Conservation (phyloP, 2,329 filamentous ascomycete species). For the Chaetomiaceae sp. region DNA sequence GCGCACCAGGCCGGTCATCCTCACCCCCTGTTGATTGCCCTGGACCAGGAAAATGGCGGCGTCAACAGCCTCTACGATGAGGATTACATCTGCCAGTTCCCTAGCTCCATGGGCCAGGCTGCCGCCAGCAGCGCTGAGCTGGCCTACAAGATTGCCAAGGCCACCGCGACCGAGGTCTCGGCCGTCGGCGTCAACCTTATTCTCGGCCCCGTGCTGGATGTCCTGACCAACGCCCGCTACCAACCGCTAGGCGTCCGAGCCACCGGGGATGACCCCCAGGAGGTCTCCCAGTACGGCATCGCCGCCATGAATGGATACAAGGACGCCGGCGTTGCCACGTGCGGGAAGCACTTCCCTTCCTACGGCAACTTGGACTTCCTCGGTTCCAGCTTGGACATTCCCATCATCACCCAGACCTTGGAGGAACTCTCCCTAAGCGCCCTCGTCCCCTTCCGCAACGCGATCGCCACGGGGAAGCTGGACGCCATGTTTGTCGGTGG, state of each 20-base stretch:
- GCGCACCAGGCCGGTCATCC: conserved; percentile 87
- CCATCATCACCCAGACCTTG: conserved; percentile 90
- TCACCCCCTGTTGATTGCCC: conserved; percentile 79
- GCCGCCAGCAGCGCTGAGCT: conserved; percentile 81
- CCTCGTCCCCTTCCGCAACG: conserved; percentile 85
- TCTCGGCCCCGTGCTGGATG: conserved; percentile 87
- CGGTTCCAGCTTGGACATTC: conserved; percentile 84
- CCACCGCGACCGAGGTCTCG: conserved; percentile 85
- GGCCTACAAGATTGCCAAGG: conserved; percentile 85
- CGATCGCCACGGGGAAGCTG: conserved; percentile 73
- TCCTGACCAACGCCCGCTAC: conserved; percentile 86
- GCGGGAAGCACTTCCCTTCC: conserved; percentile 94
- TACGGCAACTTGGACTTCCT: conserved; percentile 94
- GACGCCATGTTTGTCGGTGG: conserved; percentile 96
- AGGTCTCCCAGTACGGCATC: conserved; percentile 88
- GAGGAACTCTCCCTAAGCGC: conserved; percentile 91
- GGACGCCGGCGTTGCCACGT: conserved; percentile 81
- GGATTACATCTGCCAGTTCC: conserved; percentile 92
- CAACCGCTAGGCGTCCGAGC: conserved; percentile 88
- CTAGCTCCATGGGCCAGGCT: conserved; percentile 94
- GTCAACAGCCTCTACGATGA: conserved; percentile 97
- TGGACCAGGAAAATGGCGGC: conserved; percentile 97
- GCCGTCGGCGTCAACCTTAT: conserved; percentile 96
- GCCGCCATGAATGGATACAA: conserved; percentile 90
- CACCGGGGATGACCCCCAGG: conserved; percentile 87